These are phyloP conservation scores for Wickerhamiella australiensis DNA, from an alignment of 805 yeast species.

Conservation along the genomic window DNA sequence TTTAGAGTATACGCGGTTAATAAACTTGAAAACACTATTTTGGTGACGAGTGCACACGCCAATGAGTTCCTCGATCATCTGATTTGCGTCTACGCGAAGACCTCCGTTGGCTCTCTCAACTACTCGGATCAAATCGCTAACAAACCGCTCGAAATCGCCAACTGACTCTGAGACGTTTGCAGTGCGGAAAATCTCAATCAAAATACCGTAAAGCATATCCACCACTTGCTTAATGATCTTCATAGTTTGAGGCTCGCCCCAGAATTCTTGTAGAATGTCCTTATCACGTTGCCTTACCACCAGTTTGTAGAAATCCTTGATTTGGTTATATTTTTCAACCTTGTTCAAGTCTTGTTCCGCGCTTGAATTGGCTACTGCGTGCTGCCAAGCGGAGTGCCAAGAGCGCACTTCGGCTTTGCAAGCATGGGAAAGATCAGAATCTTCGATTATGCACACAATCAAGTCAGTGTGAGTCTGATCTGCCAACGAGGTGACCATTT, in stretches of 20 bases:
- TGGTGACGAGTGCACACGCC: slow-evolving; percentile 60
- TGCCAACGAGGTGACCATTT: slow-evolving; percentile 24
- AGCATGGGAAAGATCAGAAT: neutral
- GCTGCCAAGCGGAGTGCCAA: slow-evolving; percentile 30
- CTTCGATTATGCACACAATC: slow-evolving; percentile 17
- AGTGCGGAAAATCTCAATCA: slow-evolving; percentile 52
- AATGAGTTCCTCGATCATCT: slow-evolving; percentile 57
- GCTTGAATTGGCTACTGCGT: slow-evolving; percentile 23
- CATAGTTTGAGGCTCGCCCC: slow-evolving; percentile 81
- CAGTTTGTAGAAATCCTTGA: slow-evolving; percentile 52
- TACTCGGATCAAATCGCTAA: slow-evolving; percentile 50
- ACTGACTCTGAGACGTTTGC: slow-evolving; percentile 57
- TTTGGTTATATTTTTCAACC: slow-evolving; percentile 34
- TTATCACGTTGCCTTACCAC: slow-evolving; percentile 64
- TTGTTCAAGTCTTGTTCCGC: neutral
- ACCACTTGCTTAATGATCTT: slow-evolving; percentile 60
- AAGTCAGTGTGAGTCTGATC: slow-evolving; percentile 18
- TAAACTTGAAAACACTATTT: slow-evolving; percentile 55
- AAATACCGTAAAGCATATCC: slow-evolving; percentile 59
- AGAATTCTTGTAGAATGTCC: slow-evolving; percentile 55
- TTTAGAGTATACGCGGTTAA: slow-evolving; percentile 69
- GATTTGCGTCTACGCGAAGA: slow-evolving; percentile 34
- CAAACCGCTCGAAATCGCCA: slow-evolving; percentile 50
- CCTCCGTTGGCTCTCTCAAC: slow-evolving; percentile 42
- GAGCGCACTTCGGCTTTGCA: slow-evolving; percentile 16